Percentiles rank a stretch among this genome's conserved stretches.
Evolutionary conservation across 345 rosid genomes (phyloP).

Genomic region (Dovyalis caffra): DNA sequence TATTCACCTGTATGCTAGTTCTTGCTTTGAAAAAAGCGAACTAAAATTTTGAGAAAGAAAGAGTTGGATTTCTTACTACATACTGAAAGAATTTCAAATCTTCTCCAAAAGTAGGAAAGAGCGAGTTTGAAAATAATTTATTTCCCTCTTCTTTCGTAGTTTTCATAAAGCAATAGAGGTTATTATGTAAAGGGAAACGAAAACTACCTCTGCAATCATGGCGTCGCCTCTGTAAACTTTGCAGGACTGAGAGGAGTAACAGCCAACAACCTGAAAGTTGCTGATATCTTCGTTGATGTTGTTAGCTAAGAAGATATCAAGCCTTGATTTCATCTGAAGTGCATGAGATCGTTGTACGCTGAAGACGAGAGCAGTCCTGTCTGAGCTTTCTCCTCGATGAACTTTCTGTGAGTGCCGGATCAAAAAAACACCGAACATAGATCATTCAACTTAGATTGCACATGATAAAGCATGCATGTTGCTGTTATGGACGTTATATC

Average conservation of each 20-base stretch:
- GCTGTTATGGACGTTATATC: background rate
- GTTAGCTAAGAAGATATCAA: constrained; percentile 46
- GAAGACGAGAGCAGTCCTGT: too few species aligned
- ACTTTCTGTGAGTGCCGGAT: too few species aligned
- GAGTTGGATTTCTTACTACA: background rate
- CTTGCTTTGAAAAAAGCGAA: background rate
- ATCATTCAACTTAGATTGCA: constrained; percentile 26
- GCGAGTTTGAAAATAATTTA: too few species aligned
- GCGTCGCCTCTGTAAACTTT: constrained; percentile 44
- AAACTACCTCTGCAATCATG: constrained; percentile 52
- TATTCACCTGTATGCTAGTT: constrained; percentile 39
- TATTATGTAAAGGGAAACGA: background rate
- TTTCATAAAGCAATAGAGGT: background rate
- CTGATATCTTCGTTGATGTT: constrained; percentile 19
- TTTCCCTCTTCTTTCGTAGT: too few species aligned
- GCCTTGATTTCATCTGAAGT: constrained; percentile 44
- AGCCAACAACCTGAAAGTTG: constrained; percentile 49
- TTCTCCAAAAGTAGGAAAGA: background rate
- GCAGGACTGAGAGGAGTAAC: constrained; percentile 46
- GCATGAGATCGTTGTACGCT: constrained; percentile 41
- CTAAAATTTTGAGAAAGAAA: background rate
- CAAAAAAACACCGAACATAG: constrained; percentile 5
- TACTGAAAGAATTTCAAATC: background rate
- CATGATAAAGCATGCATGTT: constrained; percentile 33
- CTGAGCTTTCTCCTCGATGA: too few species aligned